Base-by-base conservation (phyloP, 192 early-diverging fungal species). In the Diversispora epigaea region DNA sequence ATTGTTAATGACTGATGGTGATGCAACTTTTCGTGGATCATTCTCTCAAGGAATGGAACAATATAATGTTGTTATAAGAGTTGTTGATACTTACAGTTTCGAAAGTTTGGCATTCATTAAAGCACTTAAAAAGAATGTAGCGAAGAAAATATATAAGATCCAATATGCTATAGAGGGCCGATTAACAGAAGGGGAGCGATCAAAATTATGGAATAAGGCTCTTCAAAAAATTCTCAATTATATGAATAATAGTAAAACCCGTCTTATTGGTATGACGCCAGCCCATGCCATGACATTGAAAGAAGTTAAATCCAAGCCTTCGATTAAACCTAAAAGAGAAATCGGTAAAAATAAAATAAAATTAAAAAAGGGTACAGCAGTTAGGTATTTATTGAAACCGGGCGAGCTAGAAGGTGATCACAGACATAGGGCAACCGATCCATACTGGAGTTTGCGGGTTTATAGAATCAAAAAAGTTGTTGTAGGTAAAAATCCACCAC, bases 71-170 rank as follows among this genome's bases (percentile, higher is more conserved):
- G 11, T 40, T 8, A 61, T 61, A 25, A 9, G 60, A n/a, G 60
- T 61, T 8, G 40, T 66, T 41, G 64, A 25, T 66, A 12, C 41
- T 44, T 67, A 67, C 43, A 67, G 65, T 67, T 32, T 22, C 43
- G 9, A 46, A 11, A 32, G 65, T 11, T 44, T 67, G 43, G 65
- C 65, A 43, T 32, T 67, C 14, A 32, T 67, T 14, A 46, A 67
- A 67, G n/a, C n/a, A 67, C 43, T 67, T 32, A 67, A 67, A 22
- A 67, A 67, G 41, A 67, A 15, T 15, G 25, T 67, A 67, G 65
- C 65, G 32, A 32, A 67, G 41, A 44, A n/a, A 19, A 41, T 67
- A 19, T 46, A 39, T 43, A 43, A 43, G 44, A 66, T 43, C 19
- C 43, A 66, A 46, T 66, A 66, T 66, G 10, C 19, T 39, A 39